Evolutionary conservation across 768 basidiomycete species (phyloP).

Genomic region (Kwoniella newhampshirensis): DNA sequence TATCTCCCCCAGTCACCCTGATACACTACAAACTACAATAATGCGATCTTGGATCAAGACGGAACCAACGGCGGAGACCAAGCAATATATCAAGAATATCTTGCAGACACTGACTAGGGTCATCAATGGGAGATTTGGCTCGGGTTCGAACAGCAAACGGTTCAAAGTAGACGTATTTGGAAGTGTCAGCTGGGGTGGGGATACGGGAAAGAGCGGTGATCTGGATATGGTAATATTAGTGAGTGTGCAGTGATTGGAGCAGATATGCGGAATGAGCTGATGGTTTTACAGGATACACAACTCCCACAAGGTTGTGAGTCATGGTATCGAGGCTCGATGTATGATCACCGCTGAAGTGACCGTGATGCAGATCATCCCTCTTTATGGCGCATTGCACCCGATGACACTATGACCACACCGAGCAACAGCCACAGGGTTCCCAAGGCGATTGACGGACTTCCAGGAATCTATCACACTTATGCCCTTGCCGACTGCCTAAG

Average conservation of each 20-base stretch:
- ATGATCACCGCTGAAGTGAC: background rate
- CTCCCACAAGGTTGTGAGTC: slow-evolving; percentile 46
- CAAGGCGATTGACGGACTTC: slow-evolving; percentile 14
- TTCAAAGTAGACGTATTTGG: slow-evolving; percentile 52
- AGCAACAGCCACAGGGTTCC: slow-evolving; percentile 5
- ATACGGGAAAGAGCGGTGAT: slow-evolving; percentile 48
- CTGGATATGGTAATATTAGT: slow-evolving; percentile 48
- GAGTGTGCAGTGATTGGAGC: slow-evolving; percentile 12
- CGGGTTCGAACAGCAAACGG: slow-evolving; percentile 10
- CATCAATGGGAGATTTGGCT: slow-evolving; percentile 27
- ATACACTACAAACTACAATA: slow-evolving; percentile 22
- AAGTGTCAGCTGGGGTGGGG: slow-evolving; percentile 52
- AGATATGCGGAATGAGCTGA: too few species aligned
- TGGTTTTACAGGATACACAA: slow-evolving; percentile 25
- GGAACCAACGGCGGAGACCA: slow-evolving; percentile 25
- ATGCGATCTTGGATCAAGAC: slow-evolving; percentile 30
- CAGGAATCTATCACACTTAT: slow-evolving; percentile 26
- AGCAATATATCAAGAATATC: slow-evolving; percentile 15
- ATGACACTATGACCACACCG: background rate
- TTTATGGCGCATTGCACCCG: slow-evolving; percentile 24
- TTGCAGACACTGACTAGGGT: slow-evolving; percentile 16
- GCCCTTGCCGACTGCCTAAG: slow-evolving; percentile 17
- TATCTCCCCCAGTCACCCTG: background rate
- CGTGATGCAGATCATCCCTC: slow-evolving; percentile 21
- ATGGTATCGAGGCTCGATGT: background rate